phyloP scores from a whole-genome alignment of 306 rosid species.

The Styphnolobium japonicum region DNA sequence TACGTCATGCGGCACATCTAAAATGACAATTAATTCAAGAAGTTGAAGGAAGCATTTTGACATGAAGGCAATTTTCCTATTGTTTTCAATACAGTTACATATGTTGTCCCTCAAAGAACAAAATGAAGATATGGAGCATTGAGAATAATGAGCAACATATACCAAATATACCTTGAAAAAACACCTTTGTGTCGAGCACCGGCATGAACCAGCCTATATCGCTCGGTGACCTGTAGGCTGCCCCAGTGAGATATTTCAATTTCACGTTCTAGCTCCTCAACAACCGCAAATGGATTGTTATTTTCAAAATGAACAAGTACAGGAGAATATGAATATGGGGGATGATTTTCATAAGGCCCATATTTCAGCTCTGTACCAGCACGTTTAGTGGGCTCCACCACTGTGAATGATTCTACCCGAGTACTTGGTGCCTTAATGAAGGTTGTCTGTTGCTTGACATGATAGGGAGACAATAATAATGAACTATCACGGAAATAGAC shows the following conservation, averaged over 20 bases:
- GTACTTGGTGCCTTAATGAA: constrained; percentile 78
- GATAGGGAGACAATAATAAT: constrained; percentile 76
- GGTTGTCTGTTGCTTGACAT: constrained; percentile 78
- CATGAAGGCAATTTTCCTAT: background rate
- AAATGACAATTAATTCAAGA: background rate
- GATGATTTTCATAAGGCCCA: constrained; percentile 69
- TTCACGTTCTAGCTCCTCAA: constrained; percentile 97
- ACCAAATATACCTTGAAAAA: constrained; percentile 73
- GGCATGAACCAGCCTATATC: constrained; percentile 68
- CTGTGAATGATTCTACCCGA: constrained; percentile 82
- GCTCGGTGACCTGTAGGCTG: constrained; percentile 79
- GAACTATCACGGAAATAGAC: constrained; percentile 91
- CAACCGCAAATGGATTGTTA: constrained; percentile 81
- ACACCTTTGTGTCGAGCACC: constrained; percentile 97
- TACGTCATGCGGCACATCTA: background rate
- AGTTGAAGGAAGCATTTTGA: constrained; percentile 5
- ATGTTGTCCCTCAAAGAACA: background rate
- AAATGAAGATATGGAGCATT: background rate
- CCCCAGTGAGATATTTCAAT: constrained; percentile 99
- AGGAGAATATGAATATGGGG: constrained; percentile 82
- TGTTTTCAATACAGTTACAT: background rate
- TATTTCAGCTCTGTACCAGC: constrained; percentile 76
- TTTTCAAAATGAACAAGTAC: constrained; percentile 90
- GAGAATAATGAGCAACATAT: background rate
- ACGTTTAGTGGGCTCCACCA: constrained; percentile 68